Percentiles rank a stretch among this genome's conserved stretches.
Evolutionary conservation across 225 moss, liverwort and hornwort species (phyloP).

Genomic region (Bryum argenteum): DNA sequence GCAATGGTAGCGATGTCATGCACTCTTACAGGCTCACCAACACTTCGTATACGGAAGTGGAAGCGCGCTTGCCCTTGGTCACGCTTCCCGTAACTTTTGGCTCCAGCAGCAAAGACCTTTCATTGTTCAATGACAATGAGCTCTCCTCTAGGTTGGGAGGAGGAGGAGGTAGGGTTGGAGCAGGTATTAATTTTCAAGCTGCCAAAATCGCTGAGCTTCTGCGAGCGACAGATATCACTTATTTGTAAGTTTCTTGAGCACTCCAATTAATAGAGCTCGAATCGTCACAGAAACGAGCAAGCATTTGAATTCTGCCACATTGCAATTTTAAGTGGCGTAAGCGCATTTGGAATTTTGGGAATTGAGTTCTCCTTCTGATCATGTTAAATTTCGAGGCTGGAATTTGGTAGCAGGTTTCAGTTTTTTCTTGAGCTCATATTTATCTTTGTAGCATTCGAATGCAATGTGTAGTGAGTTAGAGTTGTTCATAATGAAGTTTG

Average conservation of each 20-base stretch:
- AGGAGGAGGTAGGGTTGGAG: conserved; percentile 42
- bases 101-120: conserved; percentile 57
- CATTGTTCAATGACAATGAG: conserved; percentile 65
- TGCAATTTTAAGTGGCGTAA: not conserved
- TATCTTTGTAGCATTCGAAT: not conserved
- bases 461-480: not conserved
- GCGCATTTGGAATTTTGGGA: not conserved
- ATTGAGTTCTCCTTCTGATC: conserved; percentile 1
- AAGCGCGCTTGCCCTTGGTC: conserved; percentile 72
- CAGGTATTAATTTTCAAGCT: conserved; percentile 59
- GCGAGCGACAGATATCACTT: conserved; percentile 76
- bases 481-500: not conserved
- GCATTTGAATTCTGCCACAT: too few species aligned
- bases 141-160: conserved; percentile 41
- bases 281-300: not conserved
- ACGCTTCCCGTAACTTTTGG: conserved; percentile 75
- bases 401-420: conserved; percentile 1
- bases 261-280: not conserved
- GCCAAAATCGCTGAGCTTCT: conserved; percentile 86
- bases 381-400: not conserved
- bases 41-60: conserved; percentile 82
- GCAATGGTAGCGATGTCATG: conserved; percentile 50
- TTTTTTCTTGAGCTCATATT: not conserved
- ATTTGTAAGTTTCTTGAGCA: conserved; percentile 59
- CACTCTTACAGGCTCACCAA: conserved; percentile 83